Conservation (phyloP, 768 basidiomycete genomes). For the Calvatia gigantea region DNA sequence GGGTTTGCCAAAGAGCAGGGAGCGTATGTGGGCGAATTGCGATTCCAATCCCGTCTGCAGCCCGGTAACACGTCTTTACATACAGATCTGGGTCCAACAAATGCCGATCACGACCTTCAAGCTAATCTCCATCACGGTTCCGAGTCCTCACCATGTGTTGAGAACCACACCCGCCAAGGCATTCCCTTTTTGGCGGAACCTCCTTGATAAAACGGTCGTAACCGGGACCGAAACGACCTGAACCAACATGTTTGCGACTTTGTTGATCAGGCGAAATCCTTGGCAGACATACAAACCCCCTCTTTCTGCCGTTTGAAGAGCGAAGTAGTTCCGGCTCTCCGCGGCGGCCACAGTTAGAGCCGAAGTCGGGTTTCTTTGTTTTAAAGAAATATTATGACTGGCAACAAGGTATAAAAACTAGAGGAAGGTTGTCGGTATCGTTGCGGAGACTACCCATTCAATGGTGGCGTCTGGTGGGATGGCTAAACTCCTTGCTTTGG, state of each 20-base stretch:
- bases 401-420: neutral
- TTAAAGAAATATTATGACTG: no score
- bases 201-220: neutral
- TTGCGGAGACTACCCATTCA: neutral
- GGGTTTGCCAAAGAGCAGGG: no score
- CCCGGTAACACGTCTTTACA: no score
- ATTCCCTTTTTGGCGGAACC: neutral
- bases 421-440: neutral
- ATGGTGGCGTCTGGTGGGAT: neutral
- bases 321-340: no score
- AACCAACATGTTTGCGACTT: neutral
- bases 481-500: conserved; percentile 10
- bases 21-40: no score
- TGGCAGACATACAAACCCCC: no score
- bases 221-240: neutral
- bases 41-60: no score
- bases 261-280: neutral
- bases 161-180: neutral
- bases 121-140: neutral
- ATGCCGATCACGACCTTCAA: neutral
- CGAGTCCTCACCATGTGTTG: neutral
- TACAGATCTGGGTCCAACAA: no score
- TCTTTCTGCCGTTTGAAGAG: no score
- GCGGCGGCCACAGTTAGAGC: neutral
- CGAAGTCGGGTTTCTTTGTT: no score